A percentile compares a stretch with the other conserved stretches of the same genome.
Conservation (phyloP, 306 rosid genomes). For the Malus orientalis region DNA sequence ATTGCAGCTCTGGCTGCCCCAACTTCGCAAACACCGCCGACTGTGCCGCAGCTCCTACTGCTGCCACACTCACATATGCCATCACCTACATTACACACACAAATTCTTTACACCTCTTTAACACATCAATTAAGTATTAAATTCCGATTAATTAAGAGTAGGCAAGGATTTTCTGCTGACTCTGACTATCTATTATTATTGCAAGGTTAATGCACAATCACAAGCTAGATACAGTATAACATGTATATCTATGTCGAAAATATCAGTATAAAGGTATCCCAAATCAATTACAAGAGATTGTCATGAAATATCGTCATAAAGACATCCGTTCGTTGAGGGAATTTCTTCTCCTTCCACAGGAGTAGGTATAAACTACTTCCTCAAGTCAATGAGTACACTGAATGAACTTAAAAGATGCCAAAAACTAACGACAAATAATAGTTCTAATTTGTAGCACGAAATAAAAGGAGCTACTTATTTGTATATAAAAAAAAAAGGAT, state of each 20-base stretch:
- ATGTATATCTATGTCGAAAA: neutral
- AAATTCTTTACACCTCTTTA: neutral
- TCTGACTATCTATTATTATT: too few relatives aligned
- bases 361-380: neutral
- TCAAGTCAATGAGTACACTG: neutral
- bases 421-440: neutral
- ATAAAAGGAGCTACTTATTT: neutral
- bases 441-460: neutral
- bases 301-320: too few relatives aligned
- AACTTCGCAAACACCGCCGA: slow-evolving; percentile 59
- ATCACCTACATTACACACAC: slow-evolving; percentile 37
- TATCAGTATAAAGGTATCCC: too few relatives aligned
- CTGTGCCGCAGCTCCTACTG: slow-evolving; percentile 58
- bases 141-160: neutral
- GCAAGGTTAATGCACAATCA: too few relatives aligned
- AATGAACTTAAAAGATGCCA: too few relatives aligned
- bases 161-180: neutral
- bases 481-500: too few relatives aligned
- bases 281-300: neutral
- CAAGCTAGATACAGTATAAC: neutral
- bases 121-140: neutral
- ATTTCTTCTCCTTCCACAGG: neutral
- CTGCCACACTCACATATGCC: slow-evolving; percentile 66
- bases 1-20: slow-evolving; percentile 78
- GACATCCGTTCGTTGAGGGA: too few relatives aligned